These are phyloP conservation scores for Fusarium nygamai DNA, from an alignment of 2,329 filamentous ascomycete genomes.

Conservation along the genomic window DNA sequence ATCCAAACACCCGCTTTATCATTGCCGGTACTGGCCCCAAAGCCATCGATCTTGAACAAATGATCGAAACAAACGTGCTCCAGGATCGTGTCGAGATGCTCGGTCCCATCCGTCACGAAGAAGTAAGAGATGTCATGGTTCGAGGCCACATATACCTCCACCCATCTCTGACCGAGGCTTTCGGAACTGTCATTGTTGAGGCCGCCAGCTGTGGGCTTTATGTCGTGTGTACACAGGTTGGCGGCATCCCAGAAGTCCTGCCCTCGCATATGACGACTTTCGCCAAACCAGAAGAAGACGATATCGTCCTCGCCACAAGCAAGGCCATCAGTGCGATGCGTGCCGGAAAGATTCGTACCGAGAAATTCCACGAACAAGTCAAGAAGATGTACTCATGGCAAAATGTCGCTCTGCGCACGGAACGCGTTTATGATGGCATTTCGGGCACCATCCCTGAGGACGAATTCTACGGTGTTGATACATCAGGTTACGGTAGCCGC, in stretches of 20 bases:
- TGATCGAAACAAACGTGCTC: slow-evolving; percentile 93
- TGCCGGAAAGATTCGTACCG: slow-evolving; percentile 86
- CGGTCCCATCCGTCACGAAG: slow-evolving; percentile 91
- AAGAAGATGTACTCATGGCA: slow-evolving; percentile 99
- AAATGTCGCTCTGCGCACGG: slow-evolving; percentile 91
- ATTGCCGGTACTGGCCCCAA: slow-evolving; percentile 97
- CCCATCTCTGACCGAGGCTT: slow-evolving; percentile 93
- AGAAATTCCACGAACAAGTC: slow-evolving; percentile 95
- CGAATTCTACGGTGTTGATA: slow-evolving; percentile 87
- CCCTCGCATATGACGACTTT: slow-evolving; percentile 98
- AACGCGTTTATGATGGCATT: slow-evolving; percentile 94
- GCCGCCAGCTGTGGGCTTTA: slow-evolving; percentile 95
- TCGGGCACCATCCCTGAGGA: slow-evolving; percentile 85
- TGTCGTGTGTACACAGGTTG: slow-evolving; percentile 95
- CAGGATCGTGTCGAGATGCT: slow-evolving; percentile 95
- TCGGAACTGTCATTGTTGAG: slow-evolving; percentile 97
- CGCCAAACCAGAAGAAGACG: slow-evolving; percentile 95
- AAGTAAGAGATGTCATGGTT: slow-evolving; percentile 97
- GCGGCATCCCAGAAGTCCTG: slow-evolving; percentile 95
- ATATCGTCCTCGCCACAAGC: slow-evolving; percentile 88
- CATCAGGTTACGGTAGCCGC: slow-evolving; percentile 73
- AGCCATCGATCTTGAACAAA: slow-evolving; percentile 97
- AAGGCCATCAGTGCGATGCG: slow-evolving; percentile 88
- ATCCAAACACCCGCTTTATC: slow-evolving; percentile 95
- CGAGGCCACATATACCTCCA: slow-evolving; percentile 96